Evolutionary conservation across 2,329 filamentous ascomycete species (phyloP), one percentile per base, ranked within the genome.

Genomic region (Neocatenulostroma microsporum): DNA sequence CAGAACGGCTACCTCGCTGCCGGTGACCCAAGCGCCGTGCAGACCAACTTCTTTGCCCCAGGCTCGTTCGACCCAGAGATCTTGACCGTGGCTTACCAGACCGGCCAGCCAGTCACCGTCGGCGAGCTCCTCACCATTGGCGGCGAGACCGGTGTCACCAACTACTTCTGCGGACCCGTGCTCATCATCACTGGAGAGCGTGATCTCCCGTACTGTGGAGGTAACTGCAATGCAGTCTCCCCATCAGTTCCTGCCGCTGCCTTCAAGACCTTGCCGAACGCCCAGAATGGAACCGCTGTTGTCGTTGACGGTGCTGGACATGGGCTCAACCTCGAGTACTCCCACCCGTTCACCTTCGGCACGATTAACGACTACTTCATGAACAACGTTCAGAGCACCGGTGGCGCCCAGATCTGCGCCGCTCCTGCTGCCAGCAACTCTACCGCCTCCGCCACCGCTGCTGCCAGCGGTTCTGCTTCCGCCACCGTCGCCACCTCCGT

Each of bases 151-250:
- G 0, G 45, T 47, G 42, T 41, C 26, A 34, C 41, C 6, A 60
- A 58, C 36, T 42, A 52, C 0, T 76, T 74, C 48, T 57, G 51
- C 2, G 76, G 74, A 0, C 73, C 76, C 0, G 74, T 76, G 0
- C 56, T 77, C 30, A 64, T 81, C 33, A 65, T 81, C 40, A 79
- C 74, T 20, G 76, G 77, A 39, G 70, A 78, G 32, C 69, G 72
- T 12, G 57, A 60, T 32, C 36, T 58, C 9, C 54, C 54, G 5
- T 81, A 76, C 55, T 82, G 78, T 41, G 78, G 76, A 3, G 73
- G 75, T 18, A 70, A 80, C 55, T 81, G 76, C 58, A 50, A 62
- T 3, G 61, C 57, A 14, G 39, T 50, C 14, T 47, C 51, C 36
- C 47, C 56, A 1, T 66, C 62, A 19, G 64, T 76, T 28, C 67